A percentile compares a stretch with the other conserved stretches of the same genome.
Evolutionary conservation across 352 stramenopile species (phyloP).

Genomic region (Globisporangium polare): DNA sequence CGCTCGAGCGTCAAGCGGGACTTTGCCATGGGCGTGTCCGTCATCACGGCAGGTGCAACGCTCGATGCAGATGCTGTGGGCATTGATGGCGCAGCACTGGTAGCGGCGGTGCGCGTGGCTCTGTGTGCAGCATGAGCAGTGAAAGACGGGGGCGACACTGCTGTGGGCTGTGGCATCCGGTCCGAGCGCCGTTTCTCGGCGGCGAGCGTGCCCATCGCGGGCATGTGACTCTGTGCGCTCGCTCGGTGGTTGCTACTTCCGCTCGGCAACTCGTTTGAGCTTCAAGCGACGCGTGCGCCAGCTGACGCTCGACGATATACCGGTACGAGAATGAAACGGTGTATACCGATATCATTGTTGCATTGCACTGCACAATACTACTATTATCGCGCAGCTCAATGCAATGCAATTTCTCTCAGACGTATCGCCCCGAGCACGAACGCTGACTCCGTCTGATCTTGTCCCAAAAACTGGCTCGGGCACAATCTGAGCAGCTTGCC

Average conservation of each 20-base stretch:
- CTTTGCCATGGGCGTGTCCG: conserved; percentile 12
- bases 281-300: too few species aligned
- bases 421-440: too few species aligned
- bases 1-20: conserved; percentile 77
- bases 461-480: conserved; percentile 9
- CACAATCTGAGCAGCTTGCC: neutral
- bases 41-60: conserved; percentile 4
- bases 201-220: conserved; percentile 11
- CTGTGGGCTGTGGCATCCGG: neutral
- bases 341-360: too few species aligned
- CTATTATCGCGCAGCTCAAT: too few species aligned
- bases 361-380: too few species aligned
- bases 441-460: neutral
- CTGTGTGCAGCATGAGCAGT: neutral
- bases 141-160: conserved; percentile 1
- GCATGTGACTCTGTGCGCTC: neutral
- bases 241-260: neutral
- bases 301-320: too few species aligned
- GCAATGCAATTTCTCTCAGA: too few species aligned
- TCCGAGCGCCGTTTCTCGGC: conserved; percentile 3
- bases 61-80: neutral
- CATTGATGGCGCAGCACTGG: too few species aligned
- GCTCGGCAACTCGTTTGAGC: too few species aligned
- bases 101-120: neutral
- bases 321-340: too few species aligned